Evolutionary conservation across 2,329 filamentous ascomycete species (phyloP), one percentile per base, ranked within the genome.

Genomic region (Cyphellophora europaea): DNA sequence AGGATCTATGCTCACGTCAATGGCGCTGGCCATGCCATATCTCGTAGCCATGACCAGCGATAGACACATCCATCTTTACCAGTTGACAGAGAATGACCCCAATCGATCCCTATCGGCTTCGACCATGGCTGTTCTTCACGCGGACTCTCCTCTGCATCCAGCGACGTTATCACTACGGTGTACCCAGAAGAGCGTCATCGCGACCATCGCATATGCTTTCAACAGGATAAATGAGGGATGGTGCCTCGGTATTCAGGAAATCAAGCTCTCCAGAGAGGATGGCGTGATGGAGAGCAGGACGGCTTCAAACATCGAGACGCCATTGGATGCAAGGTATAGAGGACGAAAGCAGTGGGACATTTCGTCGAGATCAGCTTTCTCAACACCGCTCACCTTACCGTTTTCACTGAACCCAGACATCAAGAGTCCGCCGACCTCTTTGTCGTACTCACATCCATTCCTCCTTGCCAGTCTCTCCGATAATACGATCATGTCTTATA

Each of bases 231-330:
- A 79, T 3, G 77, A 77, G 28, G 87, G 87, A 17, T 95, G 88
- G 84, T 87, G 82, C 5, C 72, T 94, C 11, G 88, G 87, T 2
- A 74, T 96, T n/a, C 89, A 96, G 56, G 89, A 95, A 56, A 65
- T 95, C 28, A 77, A 81, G 8, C 30, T 49, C 29, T 38, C 40
- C 14, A 33, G 34, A 6, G 27, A 29, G 11, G 44, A 44, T 11
- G 23, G 13, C 4, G 16, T 48, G 19, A 8, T 46, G 19, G 41
- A 36, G 18, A 45, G 38, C 31, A 35, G 40, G 18, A 37, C 39
- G 33, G 33, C 33, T 39, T 33, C 39, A 46, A 33, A 51, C 48
- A 17, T 45, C 42, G 34, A 57, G 17, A 37, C 40, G 6, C 23
- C 42, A 10, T 15, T 36, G n/a, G 30, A 33, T 17, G 18, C 37